These are phyloP conservation scores for Neopestalotiopsis rosae DNA, from an alignment of 2,329 filamentous ascomycete species.

Conservation along the genomic window DNA sequence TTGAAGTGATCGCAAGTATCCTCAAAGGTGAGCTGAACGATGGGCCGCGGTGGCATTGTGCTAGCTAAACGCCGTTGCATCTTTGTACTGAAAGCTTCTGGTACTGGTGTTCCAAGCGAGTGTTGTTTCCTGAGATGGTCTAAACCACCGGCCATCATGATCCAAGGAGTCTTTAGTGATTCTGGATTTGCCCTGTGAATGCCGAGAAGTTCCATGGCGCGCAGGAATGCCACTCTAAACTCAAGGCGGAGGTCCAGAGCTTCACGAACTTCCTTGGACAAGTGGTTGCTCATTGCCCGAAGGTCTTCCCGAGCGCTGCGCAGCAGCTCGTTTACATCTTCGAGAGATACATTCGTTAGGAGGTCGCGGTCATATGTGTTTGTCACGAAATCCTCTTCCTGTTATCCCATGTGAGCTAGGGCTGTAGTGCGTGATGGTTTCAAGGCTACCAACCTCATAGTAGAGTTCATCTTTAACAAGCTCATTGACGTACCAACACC, in stretches of 20 bases:
- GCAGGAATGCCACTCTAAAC: slow-evolving; percentile 69
- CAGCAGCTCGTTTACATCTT: slow-evolving; percentile 61
- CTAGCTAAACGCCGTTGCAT: slow-evolving; percentile 91
- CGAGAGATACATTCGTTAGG: slow-evolving; percentile 65
- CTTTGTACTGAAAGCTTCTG: slow-evolving; percentile 86
- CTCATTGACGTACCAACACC: slow-evolving; percentile 78
- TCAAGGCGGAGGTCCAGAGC: slow-evolving; percentile 71
- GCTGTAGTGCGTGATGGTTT: not conserved
- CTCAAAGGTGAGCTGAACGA: slow-evolving; percentile 77
- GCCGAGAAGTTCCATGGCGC: slow-evolving; percentile 55
- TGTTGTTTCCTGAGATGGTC: slow-evolving; percentile 64
- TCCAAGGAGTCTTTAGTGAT: slow-evolving; percentile 57
- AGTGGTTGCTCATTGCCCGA: slow-evolving; percentile 32
- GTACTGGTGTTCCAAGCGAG: slow-evolving; percentile 66
- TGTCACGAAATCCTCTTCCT: slow-evolving; percentile 97
- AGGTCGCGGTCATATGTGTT: slow-evolving; percentile 86
- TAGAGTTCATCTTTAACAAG: slow-evolving; percentile 83
- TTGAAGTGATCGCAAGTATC: slow-evolving; percentile 74
- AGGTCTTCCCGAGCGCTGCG: slow-evolving; percentile 45
- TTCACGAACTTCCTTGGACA: slow-evolving; percentile 42
- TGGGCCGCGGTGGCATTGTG: slow-evolving; percentile 89
- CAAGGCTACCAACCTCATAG: slow-evolving; percentile 71
- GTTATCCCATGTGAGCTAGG: slow-evolving; percentile 22
- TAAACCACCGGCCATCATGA: slow-evolving; percentile 55
- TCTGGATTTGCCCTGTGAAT: slow-evolving; percentile 48